Base-by-base conservation (phyloP, 129 eudicot species). In the Lactuca sativa region DNA sequence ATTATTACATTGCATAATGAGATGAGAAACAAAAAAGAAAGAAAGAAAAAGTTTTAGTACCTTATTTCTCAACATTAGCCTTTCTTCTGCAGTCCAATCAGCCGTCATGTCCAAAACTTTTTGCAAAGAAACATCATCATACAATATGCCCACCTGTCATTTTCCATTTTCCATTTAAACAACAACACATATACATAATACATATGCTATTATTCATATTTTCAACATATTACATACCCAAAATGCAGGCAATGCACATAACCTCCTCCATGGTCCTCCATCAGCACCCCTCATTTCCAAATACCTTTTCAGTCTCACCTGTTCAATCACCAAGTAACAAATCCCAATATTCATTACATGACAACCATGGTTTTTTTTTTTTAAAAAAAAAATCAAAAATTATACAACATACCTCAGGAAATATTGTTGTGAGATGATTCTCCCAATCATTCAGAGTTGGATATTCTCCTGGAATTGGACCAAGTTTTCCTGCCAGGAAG, bases 401-500 rank as follows among this genome's bases (percentile, higher is more conserved):
- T n/a, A n/a, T n/a, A n/a, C n/a, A n/a, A n/a, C n/a, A n/a, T n/a
- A 93, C 98, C 95, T 93, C 98, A 9, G 98, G 98, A 51, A 86
- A 89, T 78, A 89, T 84, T 71, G 98, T 92, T 65, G 96, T 87
- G 64, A 93, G 82, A 79, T 93, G 98, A 77, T 89, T 93, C 82
- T 93, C 98, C 98, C 98, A 93, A 77, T 89, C 98, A 74, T 83
- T 83, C 64, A 93, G 78, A 37, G 79, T 89, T n/a, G 98, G 97
- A 55, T 82, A 89, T 64, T 86, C 98, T 69, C 98, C 96, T 31
- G 95, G 96, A 74, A 93, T 72, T 34, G 90, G 77, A 71, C 92
- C 75, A 67, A 93, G 98, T 59, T 80, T 89, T 58, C 98, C 98
- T 59, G 86, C 84, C 75, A 93, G 69, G 62, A 93, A 93, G 75